Evolutionary conservation across 148 eudicot genomes (phyloP), one percentile per base, ranked within the genome.

Genomic region (Rhododendron vialii): DNA sequence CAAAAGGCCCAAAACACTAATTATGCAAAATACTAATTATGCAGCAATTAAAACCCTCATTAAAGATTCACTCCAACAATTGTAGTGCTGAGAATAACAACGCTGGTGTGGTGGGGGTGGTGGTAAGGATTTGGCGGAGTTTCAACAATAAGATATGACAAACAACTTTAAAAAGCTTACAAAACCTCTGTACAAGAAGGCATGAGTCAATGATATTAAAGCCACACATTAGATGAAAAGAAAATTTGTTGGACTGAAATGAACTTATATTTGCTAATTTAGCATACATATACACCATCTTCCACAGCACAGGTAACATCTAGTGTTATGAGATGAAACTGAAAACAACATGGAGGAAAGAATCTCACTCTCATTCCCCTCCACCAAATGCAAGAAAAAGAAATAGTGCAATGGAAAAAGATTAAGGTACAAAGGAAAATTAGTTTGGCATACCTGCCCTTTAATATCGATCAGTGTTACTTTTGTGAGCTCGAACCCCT

Each of bases 401-500:
- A 80, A 57, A 47, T 24, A 80, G 47, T 51, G 78, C 65, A 77
- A 65, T 38, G 26, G 38, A 26, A 84, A 67, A 61, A 48, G 17
- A 79, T 43, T 65, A 65, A 82, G 47, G 10, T 12, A 85, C 14
- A 30, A 8, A 63, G 43, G 76, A 67, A 84, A 73, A 51, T 41
- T 36, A 30, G 13, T 69, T 82, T 84, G 86, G 88, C 90, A 61
- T 90, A 95, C 99, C 99, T 95, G 94, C 86, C 98, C 98, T 87
- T 91, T 86, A 85, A 92, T 85, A 93, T 95, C 95, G 35, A 97
- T 94, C 83, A 97, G 87, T 41, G 99, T 97, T 59, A 94, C 91
- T 87, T 98, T 92, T 36, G 99, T 97, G 86, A 97, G 98, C 95
- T 97, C 99, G 24, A 95, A 95, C 84, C 99, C 99, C 84, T 92